Evolutionary conservation across 306 rosid species (phyloP).

Genomic region (Inga laurina): DNA sequence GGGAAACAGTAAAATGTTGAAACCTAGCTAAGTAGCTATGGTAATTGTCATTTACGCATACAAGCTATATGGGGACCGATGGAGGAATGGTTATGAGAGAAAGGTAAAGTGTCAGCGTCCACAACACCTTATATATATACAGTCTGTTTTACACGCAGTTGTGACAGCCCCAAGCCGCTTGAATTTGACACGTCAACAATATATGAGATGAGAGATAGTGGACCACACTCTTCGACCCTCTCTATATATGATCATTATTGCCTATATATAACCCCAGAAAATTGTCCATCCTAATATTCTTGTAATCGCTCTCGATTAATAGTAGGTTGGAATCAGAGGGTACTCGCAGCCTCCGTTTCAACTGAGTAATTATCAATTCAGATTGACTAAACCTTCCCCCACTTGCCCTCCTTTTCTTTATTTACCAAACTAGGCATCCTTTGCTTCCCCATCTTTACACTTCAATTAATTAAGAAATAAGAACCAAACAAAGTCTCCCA

Average conservation of each 20-base stretch:
- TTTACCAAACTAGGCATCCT: slow-evolving; percentile 44
- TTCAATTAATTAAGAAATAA: neutral
- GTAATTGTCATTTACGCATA: neutral
- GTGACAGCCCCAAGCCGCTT: slow-evolving; percentile 12
- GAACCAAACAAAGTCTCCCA: neutral
- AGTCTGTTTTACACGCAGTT: slow-evolving; percentile 21
- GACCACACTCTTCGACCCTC: slow-evolving; percentile 26
- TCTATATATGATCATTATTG: neutral
- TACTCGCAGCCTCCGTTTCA: slow-evolving; percentile 23
- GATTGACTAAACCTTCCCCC: slow-evolving; percentile 34
- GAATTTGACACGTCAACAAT: slow-evolving; percentile 60
- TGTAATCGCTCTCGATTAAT: slow-evolving; percentile 14
- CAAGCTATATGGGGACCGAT: neutral
- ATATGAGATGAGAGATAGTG: slow-evolving; percentile 35
- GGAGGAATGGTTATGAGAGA: slow-evolving; percentile 28
- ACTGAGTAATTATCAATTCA: slow-evolving; percentile 24
- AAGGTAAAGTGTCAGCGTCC: slow-evolving; percentile 54
- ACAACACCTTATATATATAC: slow-evolving; percentile 28
- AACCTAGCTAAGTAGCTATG: too few species aligned
- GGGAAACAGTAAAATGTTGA: too few species aligned
- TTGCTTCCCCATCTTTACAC: slow-evolving; percentile 20
- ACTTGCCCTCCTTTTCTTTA: slow-evolving; percentile 44
- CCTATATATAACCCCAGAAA: neutral
- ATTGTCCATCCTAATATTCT: slow-evolving; percentile 10
- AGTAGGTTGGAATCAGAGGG: slow-evolving; percentile 26